phyloP scores from a whole-genome alignment of 1,284 basidiomycete species.

The Ceratorhiza oryzae-sativae region DNA sequence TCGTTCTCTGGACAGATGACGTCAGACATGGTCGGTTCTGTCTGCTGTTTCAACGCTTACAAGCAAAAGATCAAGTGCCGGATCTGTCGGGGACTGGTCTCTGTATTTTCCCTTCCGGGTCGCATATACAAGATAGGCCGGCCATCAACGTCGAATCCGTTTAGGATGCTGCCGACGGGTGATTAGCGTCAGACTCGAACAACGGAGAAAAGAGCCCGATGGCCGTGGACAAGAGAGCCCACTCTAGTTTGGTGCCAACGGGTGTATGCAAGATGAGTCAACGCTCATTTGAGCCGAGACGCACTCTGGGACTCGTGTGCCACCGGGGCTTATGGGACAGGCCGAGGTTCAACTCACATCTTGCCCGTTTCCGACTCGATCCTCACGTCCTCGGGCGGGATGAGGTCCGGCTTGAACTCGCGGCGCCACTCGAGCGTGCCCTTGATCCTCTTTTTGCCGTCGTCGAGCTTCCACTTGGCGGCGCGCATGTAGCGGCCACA shows the following conservation, averaged over 20 bases:
- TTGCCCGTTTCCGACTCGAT: slow-evolving; percentile 84
- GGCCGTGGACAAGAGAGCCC: neutral
- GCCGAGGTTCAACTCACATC: slow-evolving; percentile 64
- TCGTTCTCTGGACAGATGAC: slow-evolving; percentile 65
- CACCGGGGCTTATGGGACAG: neutral
- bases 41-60: slow-evolving; percentile 56
- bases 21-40: neutral
- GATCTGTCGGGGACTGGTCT: slow-evolving; percentile 75
- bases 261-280: neutral
- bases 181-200: neutral
- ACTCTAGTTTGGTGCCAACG: neutral
- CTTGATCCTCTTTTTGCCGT: slow-evolving; percentile 78
- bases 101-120: slow-evolving; percentile 82
- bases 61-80: slow-evolving; percentile 83
- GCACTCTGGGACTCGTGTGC: neutral
- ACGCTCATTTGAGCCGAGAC: slow-evolving; percentile 1
- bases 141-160: slow-evolving; percentile 83
- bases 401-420: slow-evolving; percentile 82
- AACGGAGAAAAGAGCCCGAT: neutral
- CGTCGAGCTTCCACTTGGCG: slow-evolving; percentile 79
- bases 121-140: slow-evolving; percentile 85
- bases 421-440: slow-evolving; percentile 81
- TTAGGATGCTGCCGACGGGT: slow-evolving; percentile 64
- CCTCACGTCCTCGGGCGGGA: slow-evolving; percentile 73
- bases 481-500: slow-evolving; percentile 83